Percentiles rank a stretch among this genome's conserved stretches.
Evolutionary conservation across 1,139 yeast species (phyloP).

Genomic region (Suhomyces coccinellae): DNA sequence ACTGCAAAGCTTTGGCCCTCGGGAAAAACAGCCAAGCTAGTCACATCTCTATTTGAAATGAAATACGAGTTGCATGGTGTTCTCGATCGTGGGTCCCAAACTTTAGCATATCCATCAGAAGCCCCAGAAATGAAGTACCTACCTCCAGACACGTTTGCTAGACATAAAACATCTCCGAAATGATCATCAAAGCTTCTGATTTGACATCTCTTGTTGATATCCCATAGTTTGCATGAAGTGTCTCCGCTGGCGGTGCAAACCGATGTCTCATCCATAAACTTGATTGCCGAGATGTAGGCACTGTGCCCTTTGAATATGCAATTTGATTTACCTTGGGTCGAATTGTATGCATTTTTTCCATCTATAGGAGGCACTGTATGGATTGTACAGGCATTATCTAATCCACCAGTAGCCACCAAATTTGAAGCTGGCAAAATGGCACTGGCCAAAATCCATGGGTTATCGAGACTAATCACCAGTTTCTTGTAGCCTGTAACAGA

Average conservation of each 20-base stretch:
- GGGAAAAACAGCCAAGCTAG: constrained; percentile 65
- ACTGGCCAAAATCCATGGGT: constrained; percentile 78
- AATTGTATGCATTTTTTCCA: not conserved
- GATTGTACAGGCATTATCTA: constrained; percentile 76
- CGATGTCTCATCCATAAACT: constrained; percentile 55
- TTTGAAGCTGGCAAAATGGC: constrained; percentile 68
- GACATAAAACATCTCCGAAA: constrained; percentile 72
- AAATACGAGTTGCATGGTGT: constrained; percentile 59
- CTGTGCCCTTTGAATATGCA: constrained; percentile 73
- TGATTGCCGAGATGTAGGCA: constrained; percentile 78
- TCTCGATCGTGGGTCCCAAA: constrained; percentile 69
- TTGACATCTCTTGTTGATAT: constrained; percentile 58
- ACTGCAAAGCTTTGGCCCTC: constrained; percentile 66
- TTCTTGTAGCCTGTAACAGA: constrained; percentile 69
- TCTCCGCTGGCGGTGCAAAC: constrained; percentile 81
- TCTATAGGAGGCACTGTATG: constrained; percentile 44
- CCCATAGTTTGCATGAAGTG: constrained; percentile 82
- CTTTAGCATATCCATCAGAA: constrained; percentile 67
- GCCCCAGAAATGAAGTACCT: constrained; percentile 66
- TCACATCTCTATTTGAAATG: constrained; percentile 67
- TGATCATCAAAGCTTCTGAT: constrained; percentile 68
- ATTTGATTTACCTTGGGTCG: constrained; percentile 19
- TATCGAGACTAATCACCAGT: constrained; percentile 67
- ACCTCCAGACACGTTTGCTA: constrained; percentile 19
- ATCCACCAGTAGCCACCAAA: constrained; percentile 77